Evolutionary conservation across 257 asterid genomes (phyloP).

Genomic region (Jacaranda copaia): DNA sequence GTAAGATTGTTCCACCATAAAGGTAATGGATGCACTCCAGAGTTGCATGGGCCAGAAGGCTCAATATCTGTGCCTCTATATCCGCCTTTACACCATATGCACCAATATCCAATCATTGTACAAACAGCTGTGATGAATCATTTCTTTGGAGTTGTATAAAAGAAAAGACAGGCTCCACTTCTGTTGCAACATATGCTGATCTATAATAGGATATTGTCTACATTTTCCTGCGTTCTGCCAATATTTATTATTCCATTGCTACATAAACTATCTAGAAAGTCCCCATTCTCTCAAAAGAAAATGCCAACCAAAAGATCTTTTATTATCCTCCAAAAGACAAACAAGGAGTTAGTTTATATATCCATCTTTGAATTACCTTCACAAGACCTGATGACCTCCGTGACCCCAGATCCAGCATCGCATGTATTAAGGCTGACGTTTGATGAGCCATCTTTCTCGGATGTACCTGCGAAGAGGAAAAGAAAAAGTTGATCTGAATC

Average conservation of each 20-base stretch:
- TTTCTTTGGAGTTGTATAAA: too few relatives aligned
- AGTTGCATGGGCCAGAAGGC: not conserved
- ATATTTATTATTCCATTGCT: not conserved
- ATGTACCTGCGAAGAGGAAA: conserved; percentile 38
- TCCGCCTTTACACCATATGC: not conserved
- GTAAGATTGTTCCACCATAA: not conserved
- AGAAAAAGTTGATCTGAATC: not conserved
- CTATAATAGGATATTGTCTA: not conserved
- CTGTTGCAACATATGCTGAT: too few relatives aligned
- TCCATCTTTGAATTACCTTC: conserved; percentile 37
- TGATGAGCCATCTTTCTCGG: conserved; percentile 23
- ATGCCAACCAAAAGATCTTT: not conserved
- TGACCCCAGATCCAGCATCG: conserved; percentile 32
- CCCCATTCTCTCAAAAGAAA: not conserved
- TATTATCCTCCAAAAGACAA: not conserved
- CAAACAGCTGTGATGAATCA: not conserved
- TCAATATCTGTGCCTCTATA: not conserved
- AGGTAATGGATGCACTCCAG: not conserved
- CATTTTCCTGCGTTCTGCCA: conserved; percentile 3
- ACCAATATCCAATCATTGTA: not conserved
- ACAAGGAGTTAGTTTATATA: not conserved
- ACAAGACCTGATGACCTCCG: conserved; percentile 26
- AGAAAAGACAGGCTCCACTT: too few relatives aligned
- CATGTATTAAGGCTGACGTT: not conserved
- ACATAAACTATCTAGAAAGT: not conserved